Conservation (phyloP, 805 yeast genomes). For the Ogataea pini region DNA sequence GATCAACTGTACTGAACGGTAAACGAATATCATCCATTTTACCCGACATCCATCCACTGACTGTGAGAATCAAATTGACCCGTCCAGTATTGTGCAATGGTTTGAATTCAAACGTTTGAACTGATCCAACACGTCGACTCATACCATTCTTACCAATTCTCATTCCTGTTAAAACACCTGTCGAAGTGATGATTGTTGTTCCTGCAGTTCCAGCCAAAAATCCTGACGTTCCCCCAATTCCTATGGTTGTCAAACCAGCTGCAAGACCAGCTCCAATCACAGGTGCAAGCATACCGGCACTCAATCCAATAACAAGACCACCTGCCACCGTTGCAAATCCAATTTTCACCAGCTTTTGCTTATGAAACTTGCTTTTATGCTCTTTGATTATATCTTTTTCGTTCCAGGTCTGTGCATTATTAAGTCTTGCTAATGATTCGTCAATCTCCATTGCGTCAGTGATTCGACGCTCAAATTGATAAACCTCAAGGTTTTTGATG, state of each 20-base stretch:
- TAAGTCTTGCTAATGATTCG: conserved; percentile 42
- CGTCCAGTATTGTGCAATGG: conserved; percentile 91
- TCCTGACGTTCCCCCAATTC: conserved; percentile 90
- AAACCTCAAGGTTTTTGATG: conserved; percentile 65
- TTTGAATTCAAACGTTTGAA: conserved; percentile 87
- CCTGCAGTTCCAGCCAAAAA: conserved; percentile 97
- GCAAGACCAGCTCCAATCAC: conserved; percentile 98
- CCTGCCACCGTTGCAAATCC: conserved; percentile 98
- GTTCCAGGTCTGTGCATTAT: conserved; percentile 61
- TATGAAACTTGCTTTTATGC: conserved; percentile 65
- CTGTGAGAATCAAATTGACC: conserved; percentile 81
- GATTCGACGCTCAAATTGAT: conserved; percentile 86
- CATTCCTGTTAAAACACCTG: conserved; percentile 91
- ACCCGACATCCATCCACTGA: conserved; percentile 98
- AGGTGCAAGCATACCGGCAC: conserved; percentile 95
- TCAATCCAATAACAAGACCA: conserved; percentile 86
- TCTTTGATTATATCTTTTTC: conserved; percentile 66
- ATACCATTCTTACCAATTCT: conserved; percentile 85
- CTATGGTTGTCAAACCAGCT: conserved; percentile 93
- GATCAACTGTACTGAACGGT: conserved; percentile 96
- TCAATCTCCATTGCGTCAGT: conserved; percentile 87
- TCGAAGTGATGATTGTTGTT: conserved; percentile 87
- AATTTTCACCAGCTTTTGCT: conserved; percentile 75
- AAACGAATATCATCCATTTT: conserved; percentile 92
- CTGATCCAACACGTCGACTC: conserved; percentile 84